Evolutionary conservation across 106 monocot species (phyloP), one percentile per base, ranked within the genome.

Genomic region (Vanilla planifolia): DNA sequence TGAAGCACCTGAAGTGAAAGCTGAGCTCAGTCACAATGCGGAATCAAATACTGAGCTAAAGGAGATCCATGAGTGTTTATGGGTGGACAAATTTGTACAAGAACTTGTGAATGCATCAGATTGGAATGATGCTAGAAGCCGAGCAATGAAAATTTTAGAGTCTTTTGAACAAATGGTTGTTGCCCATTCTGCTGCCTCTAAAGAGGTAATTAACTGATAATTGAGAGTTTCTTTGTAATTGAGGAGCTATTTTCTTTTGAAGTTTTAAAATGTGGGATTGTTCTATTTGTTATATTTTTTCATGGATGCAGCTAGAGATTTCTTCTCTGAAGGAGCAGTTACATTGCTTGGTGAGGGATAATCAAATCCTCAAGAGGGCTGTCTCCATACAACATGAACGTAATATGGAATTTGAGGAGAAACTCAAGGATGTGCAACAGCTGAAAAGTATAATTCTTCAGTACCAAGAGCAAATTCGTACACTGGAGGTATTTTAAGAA

Each of bases 1-100:
- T 9, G 65, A 72, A 41, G 53, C 40, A 57, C 35, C 74, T 40
- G 53, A 75, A 43, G 62, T 55, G 67, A 71, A 68, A 10, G 59
- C 57, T 50, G 71, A 68, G 66, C 68, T 20, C 4, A 40, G 26
- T 32, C 3, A 48, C 39, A 46, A 34, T 67, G 25, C 35, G 2
- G 30, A 21, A 33, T 61, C 28, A 23, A 26, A 60, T 5, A 17
- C 45, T 6, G 61, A 58, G 2, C 29, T 53, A 36, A 62, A 43
- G 32, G 33, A 48, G 24, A 23, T 51, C 47, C 22, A 55, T 48
- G 64, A 61, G 28, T 57, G 79, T n/a, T 67, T 73, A 0, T 92
- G 91, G 91, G 85, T 80, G 15, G 86, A 92, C 66, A 29, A 70
- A 45, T 80, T 92, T 67, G 73, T 92, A 43, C 82, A 80, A 69